Evolutionary conservation across 1,284 basidiomycete species (phyloP).

Genomic region (Moesziomyces sp.): DNA sequence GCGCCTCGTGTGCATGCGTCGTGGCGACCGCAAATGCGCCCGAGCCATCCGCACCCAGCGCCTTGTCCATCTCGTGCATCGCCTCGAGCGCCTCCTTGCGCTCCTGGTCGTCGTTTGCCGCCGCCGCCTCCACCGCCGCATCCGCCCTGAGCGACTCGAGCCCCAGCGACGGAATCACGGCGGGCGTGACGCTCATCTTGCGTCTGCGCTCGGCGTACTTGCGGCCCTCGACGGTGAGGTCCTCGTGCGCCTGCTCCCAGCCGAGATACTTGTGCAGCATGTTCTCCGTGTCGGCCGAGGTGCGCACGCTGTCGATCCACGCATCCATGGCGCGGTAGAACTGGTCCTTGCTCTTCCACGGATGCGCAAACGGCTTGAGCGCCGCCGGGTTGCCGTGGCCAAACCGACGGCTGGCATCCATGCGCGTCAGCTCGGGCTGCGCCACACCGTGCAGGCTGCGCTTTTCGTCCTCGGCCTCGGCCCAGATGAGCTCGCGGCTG

Average conservation of each 20-base stretch:
- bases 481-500: slow-evolving; percentile 50
- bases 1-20: slow-evolving; percentile 37
- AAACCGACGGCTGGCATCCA: slow-evolving; percentile 26
- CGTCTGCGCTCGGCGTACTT: slow-evolving; percentile 46
- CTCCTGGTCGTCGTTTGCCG: not conserved
- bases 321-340: slow-evolving; percentile 45
- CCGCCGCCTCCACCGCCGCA: not conserved
- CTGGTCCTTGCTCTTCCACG: slow-evolving; percentile 37
- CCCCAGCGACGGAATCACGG: slow-evolving; percentile 9
- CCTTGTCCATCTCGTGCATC: not conserved
- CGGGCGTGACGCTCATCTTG: slow-evolving; percentile 39
- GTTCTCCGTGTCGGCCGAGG: slow-evolving; percentile 31
- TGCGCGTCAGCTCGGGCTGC: slow-evolving; percentile 9
- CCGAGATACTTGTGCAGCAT: slow-evolving; percentile 42
- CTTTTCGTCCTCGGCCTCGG: slow-evolving; percentile 57
- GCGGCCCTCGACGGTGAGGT: slow-evolving; percentile 49
- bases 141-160: slow-evolving; percentile 10
- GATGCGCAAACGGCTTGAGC: slow-evolving; percentile 46
- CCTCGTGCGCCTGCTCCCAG: slow-evolving; percentile 46
- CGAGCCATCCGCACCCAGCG: not conserved
- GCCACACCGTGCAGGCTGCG: slow-evolving; percentile 17
- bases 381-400: slow-evolving; percentile 34
- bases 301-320: slow-evolving; percentile 28
- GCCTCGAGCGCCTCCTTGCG: not conserved
- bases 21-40: slow-evolving; percentile 16